Evolutionary conservation across 306 rosid species (phyloP).

Genomic region (Vigna nakashimae): DNA sequence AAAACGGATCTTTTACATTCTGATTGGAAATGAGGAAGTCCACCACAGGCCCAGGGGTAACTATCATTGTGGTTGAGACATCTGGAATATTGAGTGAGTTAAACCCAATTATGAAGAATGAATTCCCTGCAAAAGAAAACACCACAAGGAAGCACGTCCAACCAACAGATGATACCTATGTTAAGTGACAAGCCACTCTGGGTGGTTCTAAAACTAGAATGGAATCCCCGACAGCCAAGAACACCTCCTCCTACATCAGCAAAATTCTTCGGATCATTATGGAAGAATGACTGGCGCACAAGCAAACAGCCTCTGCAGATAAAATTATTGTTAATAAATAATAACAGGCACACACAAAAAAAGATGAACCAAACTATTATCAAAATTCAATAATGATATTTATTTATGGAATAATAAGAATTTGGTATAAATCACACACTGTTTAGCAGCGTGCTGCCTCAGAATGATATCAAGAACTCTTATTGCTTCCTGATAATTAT

Average conservation of each 20-base stretch:
- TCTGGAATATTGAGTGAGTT: constrained; percentile 45
- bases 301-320: constrained; percentile 89
- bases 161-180: constrained; percentile 55
- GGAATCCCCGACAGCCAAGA: constrained; percentile 89
- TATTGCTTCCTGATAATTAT: constrained; percentile 85
- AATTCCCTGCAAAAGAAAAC: too few species aligned
- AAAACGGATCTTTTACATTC: constrained; percentile 70
- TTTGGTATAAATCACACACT: constrained; percentile 55
- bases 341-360: not conserved
- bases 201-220: constrained; percentile 89
- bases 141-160: not conserved
- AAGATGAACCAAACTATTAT: too few species aligned
- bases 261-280: constrained; percentile 65
- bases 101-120: not conserved
- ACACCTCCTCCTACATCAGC: constrained; percentile 92
- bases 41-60: constrained; percentile 92
- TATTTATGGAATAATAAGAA: not conserved
- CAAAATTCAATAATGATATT: not conserved
- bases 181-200: constrained; percentile 88
- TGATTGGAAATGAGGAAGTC: constrained; percentile 85
- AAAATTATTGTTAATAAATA: not conserved
- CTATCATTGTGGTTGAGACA: constrained; percentile 92
- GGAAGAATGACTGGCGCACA: constrained; percentile 88
- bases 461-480: constrained; percentile 85
- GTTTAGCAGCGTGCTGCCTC: constrained; percentile 93